phyloP scores from a whole-genome alignment of 345 rosid genomes.

The Bruguiera parviflora region DNA sequence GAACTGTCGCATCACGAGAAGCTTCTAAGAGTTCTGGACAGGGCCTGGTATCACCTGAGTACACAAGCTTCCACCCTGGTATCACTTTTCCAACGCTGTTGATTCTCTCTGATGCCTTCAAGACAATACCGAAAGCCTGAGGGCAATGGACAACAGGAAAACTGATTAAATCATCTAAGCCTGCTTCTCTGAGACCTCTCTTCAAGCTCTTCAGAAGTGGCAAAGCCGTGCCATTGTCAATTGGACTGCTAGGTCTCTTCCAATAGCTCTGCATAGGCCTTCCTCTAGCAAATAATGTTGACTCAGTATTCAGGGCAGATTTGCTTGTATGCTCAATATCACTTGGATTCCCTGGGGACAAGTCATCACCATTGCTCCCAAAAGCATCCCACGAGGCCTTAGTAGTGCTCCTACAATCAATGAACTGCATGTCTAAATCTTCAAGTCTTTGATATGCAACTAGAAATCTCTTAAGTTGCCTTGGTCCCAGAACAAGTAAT shows the following conservation, averaged over 20 bases:
- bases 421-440: constrained; percentile 85
- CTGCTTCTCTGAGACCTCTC: constrained; percentile 55
- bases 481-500: constrained; percentile 69
- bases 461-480: constrained; percentile 68
- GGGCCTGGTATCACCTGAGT: constrained; percentile 97
- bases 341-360: constrained; percentile 26
- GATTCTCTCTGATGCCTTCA: constrained; percentile 67
- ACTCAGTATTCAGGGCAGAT: constrained; percentile 16
- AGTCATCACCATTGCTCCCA: constrained; percentile 22
- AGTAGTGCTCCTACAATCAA: constrained; percentile 77
- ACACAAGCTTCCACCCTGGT: constrained; percentile 92
- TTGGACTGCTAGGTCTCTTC: constrained; percentile 49
- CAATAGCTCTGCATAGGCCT: constrained; percentile 72
- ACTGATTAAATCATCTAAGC: constrained; percentile 63
- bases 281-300: constrained; percentile 58
- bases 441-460: constrained; percentile 89
- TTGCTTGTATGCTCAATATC: constrained; percentile 10
- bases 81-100: constrained; percentile 61
- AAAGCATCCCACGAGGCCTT: constrained; percentile 57
- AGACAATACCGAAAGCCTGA: constrained; percentile 71
- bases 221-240: constrained; percentile 39
- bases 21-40: constrained; percentile 71
- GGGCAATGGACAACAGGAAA: constrained; percentile 96
- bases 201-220: constrained; percentile 50
- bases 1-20: constrained; percentile 74